Evolutionary conservation across 495 filamentous ascomycete genomes (phyloP).

Genomic region (Apodospora peruviana): DNA sequence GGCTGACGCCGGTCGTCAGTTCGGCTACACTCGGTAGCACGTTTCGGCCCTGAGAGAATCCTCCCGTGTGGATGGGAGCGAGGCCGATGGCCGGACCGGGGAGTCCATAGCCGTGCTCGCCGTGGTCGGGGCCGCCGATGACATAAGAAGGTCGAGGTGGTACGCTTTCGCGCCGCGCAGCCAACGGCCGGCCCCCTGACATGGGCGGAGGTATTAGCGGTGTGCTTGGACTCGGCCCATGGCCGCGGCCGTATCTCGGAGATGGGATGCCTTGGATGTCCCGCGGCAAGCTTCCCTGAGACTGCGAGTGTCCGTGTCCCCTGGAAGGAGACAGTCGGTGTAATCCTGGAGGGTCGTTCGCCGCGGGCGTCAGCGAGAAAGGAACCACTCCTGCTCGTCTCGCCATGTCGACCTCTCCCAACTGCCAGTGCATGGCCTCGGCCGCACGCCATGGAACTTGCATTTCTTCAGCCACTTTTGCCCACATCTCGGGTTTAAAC

Average conservation of each 20-base stretch:
- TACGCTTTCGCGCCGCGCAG: slow-evolving; percentile 40
- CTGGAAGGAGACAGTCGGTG: slow-evolving; percentile 28
- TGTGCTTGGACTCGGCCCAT: slow-evolving; percentile 3
- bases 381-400: slow-evolving; percentile 78
- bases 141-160: slow-evolving; percentile 28
- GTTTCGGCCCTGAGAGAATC: slow-evolving; percentile 16
- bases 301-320: slow-evolving; percentile 40
- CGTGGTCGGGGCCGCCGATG: slow-evolving; percentile 17
- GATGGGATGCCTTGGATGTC: slow-evolving; percentile 28
- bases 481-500: slow-evolving; percentile 97
- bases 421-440: slow-evolving; percentile 97
- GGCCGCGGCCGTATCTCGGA: slow-evolving; percentile 30
- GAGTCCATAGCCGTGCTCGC: slow-evolving; percentile 28
- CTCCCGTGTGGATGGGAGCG: slow-evolving; percentile 37
- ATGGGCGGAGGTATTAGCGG: slow-evolving; percentile 18
- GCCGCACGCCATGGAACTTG: slow-evolving; percentile 92
- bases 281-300: slow-evolving; percentile 40
- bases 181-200: slow-evolving; percentile 20
- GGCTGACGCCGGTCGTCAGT: slow-evolving; percentile 50
- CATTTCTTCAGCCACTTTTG: slow-evolving; percentile 88
- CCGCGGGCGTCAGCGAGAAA: slow-evolving; percentile 61
- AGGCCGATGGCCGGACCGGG: slow-evolving; percentile 28
- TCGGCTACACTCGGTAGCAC: slow-evolving; percentile 49
- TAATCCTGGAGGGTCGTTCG: slow-evolving; percentile 49
- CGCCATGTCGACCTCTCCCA: slow-evolving; percentile 91